Evolutionary conservation across 169 alveolate genomes (phyloP).

Genomic region (Neospora caninum): DNA sequence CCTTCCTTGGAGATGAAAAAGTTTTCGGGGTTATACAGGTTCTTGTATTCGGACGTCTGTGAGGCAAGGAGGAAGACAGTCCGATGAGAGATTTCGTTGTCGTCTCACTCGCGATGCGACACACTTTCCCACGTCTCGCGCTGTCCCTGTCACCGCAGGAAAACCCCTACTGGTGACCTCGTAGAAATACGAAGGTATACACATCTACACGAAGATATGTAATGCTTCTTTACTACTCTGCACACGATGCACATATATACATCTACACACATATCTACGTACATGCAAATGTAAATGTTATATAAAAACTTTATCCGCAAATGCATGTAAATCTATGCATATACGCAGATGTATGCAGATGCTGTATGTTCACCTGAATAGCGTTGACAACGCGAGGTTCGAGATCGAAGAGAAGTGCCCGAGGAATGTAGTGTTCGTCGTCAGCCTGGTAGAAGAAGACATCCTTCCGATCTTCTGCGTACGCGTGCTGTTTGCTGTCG

Average conservation of each 20-base stretch:
- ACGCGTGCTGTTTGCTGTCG: constrained; percentile 2
- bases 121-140: no score
- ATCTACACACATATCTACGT: background rate
- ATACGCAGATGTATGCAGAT: background rate
- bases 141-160: no score
- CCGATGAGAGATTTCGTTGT: no score
- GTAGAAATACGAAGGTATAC: no score
- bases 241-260: background rate
- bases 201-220: no score
- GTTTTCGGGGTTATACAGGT: constrained; percentile 98
- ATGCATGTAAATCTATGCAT: background rate
- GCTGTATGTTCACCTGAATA: constrained; percentile 60
- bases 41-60: constrained; percentile 87
- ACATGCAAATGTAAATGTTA: background rate
- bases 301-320: no score
- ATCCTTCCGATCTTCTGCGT: constrained; percentile 94
- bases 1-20: constrained; percentile 96
- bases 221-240: no score
- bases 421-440: constrained; percentile 90
- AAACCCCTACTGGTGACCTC: no score
- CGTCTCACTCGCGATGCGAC: no score
- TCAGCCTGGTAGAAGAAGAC: constrained; percentile 97
- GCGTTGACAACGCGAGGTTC: constrained; percentile 95
- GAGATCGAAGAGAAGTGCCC: constrained; percentile 97
- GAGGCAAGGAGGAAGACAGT: constrained; percentile 41